A percentile compares a stretch with the other conserved stretches of the same genome.
Evolutionary conservation across 768 basidiomycete genomes (phyloP).

Genomic region (Trametes cinnabarina): DNA sequence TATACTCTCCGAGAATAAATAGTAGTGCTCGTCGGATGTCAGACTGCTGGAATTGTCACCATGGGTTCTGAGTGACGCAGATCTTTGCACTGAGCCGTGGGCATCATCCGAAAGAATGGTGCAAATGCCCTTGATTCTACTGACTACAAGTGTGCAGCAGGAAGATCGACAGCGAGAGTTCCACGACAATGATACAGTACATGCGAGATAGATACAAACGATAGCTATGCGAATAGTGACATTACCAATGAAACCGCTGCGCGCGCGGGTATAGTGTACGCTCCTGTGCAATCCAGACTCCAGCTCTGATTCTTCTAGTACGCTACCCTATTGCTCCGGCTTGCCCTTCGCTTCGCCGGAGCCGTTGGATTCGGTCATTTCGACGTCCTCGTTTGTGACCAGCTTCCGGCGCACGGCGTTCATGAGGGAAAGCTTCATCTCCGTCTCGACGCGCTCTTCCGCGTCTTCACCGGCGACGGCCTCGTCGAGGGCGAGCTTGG

Average conservation of each 20-base stretch:
- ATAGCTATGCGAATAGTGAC: slow-evolving; percentile 8
- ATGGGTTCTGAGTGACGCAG: no score
- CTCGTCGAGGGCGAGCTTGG: slow-evolving; percentile 89
- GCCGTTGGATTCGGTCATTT: not conserved
- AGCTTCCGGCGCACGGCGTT: slow-evolving; percentile 81
- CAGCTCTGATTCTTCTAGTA: not conserved
- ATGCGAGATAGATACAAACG: slow-evolving; percentile 19
- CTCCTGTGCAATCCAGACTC: not conserved
- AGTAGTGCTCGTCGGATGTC: no score
- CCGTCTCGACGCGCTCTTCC: slow-evolving; percentile 61
- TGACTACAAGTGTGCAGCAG: slow-evolving; percentile 4
- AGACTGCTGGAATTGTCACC: no score
- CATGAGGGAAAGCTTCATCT: slow-evolving; percentile 86
- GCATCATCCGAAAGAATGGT: not conserved
- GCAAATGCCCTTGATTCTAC: not conserved
- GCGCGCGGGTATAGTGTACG: slow-evolving; percentile 12
- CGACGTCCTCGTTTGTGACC: slow-evolving; percentile 32
- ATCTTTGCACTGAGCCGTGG: no score
- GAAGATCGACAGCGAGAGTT: slow-evolving; percentile 11
- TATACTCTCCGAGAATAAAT: no score
- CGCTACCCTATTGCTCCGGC: not conserved
- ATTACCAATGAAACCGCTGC: slow-evolving; percentile 2
- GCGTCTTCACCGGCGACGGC: slow-evolving; percentile 82
- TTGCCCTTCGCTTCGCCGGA: not conserved
- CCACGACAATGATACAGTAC: slow-evolving; percentile 14